Percentiles rank a stretch among this genome's conserved stretches.
Conservation (phyloP, 2,329 filamentous ascomycete species). For the Myriosclerotinia curreyana region DNA sequence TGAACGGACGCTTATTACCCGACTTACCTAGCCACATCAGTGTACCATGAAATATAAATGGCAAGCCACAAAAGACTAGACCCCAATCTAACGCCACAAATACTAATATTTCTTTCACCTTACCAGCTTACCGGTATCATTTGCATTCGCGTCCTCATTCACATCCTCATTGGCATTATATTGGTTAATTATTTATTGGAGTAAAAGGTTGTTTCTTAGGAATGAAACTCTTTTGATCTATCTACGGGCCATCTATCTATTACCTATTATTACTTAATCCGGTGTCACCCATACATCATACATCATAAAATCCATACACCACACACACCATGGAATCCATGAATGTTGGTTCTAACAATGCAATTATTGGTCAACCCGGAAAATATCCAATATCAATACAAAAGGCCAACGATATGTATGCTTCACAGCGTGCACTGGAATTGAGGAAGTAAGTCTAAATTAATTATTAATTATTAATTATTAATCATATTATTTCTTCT, state of each 20-base stretch:
- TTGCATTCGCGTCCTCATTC: too few species aligned
- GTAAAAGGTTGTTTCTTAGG: background rate
- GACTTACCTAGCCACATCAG: too few species aligned
- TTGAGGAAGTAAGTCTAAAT: conserved; percentile 34
- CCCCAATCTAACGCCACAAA: too few species aligned
- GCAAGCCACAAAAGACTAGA: too few species aligned
- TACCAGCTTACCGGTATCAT: too few species aligned
- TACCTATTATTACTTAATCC: conserved; percentile 11
- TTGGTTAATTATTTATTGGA: background rate
- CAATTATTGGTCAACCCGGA: background rate
- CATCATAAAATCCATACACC: conserved; percentile 7
- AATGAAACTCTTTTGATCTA: conserved; percentile 1
- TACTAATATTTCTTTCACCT: too few species aligned
- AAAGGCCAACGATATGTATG: conserved; percentile 27
- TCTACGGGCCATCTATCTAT: too few species aligned
- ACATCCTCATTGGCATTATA: background rate
- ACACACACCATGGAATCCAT: background rate
- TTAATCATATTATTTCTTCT: background rate
- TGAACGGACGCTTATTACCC: too few species aligned
- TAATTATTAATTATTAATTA: too few species aligned
- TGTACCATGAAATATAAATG: too few species aligned
- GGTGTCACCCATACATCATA: background rate
- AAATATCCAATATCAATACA: conserved; percentile 20
- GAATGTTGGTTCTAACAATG: background rate
- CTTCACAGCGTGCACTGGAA: conserved; percentile 31